A percentile compares a stretch with the other conserved stretches of the same genome.
Evolutionary conservation across 1,284 basidiomycete species (phyloP).

Genomic region (Phellinidium pouzarii): DNA sequence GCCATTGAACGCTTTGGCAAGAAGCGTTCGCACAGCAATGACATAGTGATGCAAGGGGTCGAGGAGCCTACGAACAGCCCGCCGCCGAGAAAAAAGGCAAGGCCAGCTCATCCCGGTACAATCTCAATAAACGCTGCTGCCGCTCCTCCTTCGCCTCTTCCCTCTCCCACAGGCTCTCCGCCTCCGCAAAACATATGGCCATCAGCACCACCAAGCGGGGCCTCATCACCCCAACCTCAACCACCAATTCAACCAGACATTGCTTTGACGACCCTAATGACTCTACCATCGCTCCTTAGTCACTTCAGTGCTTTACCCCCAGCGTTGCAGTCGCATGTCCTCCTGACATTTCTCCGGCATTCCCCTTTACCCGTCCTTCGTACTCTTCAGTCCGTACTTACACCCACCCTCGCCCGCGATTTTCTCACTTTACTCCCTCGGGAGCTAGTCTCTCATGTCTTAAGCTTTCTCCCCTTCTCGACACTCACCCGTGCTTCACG

Average conservation of each 20-base stretch:
- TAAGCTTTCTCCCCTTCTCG: slow-evolving; percentile 70
- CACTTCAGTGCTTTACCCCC: slow-evolving; percentile 70
- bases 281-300: slow-evolving; percentile 67
- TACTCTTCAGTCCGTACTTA: slow-evolving; percentile 74
- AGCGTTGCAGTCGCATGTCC: slow-evolving; percentile 75
- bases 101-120: slow-evolving; percentile 49
- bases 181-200: slow-evolving; percentile 67
- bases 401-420: slow-evolving; percentile 80
- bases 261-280: slow-evolving; percentile 68
- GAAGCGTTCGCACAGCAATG: slow-evolving; percentile 64
- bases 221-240: slow-evolving; percentile 59
- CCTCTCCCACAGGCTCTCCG: slow-evolving; percentile 76
- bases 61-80: slow-evolving; percentile 51
- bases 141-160: slow-evolving; percentile 74
- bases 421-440: slow-evolving; percentile 81
- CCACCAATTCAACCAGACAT: slow-evolving; percentile 73
- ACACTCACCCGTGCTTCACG: slow-evolving; percentile 74
- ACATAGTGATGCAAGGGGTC: slow-evolving; percentile 72
- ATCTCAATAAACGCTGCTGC: slow-evolving; percentile 55
- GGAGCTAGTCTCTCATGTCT: slow-evolving; percentile 75
- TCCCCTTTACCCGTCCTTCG: slow-evolving; percentile 80
- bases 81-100: slow-evolving; percentile 72
- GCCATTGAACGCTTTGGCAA: slow-evolving; percentile 76
- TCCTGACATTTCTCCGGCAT: slow-evolving; percentile 77
- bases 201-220: slow-evolving; percentile 67